phyloP scores from a whole-genome alignment of 2,329 filamentous ascomycete genomes.

The Penicillium sp. region DNA sequence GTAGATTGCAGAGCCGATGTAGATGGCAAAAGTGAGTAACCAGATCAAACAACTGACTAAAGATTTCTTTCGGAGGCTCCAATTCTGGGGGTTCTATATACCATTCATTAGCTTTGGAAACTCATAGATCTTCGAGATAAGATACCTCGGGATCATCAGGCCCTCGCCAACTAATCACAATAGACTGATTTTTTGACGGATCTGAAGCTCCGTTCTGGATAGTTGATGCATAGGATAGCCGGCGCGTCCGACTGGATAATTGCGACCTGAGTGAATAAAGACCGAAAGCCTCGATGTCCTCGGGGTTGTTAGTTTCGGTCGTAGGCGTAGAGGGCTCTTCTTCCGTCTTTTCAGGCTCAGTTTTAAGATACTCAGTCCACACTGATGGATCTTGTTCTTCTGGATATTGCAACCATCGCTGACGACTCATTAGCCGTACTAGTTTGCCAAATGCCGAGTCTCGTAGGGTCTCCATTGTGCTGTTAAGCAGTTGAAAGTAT shows the following conservation, averaged over 20 bases:
- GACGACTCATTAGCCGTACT: conserved; percentile 12
- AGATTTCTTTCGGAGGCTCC: conserved; percentile 41
- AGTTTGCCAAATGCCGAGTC: conserved; percentile 24
- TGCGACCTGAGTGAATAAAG: conserved; percentile 20
- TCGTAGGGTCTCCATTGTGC: conserved; percentile 15
- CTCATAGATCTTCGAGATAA: not conserved
- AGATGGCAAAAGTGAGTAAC: conserved; percentile 47
- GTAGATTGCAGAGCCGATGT: conserved; percentile 51
- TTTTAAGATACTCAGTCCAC: conserved; percentile 15
- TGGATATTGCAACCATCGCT: conserved; percentile 14
- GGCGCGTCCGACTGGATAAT: conserved; percentile 4
- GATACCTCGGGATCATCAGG: conserved; percentile 15
- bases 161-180: conserved; percentile 18
- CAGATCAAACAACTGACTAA: conserved; percentile 47
- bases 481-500: not conserved
- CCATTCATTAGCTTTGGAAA: not conserved
- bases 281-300: conserved; percentile 11
- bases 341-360: not conserved
- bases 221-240: conserved; percentile 2
- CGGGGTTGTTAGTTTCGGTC: not conserved
- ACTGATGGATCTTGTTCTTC: conserved; percentile 14
- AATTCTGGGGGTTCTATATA: conserved; percentile 45
- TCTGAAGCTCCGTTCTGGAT: not conserved
- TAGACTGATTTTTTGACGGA: not conserved
- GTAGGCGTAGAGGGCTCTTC: not conserved